Evolutionary conservation across 768 basidiomycete genomes (phyloP).

Genomic region (Leccinum olivaceopallidum): DNA sequence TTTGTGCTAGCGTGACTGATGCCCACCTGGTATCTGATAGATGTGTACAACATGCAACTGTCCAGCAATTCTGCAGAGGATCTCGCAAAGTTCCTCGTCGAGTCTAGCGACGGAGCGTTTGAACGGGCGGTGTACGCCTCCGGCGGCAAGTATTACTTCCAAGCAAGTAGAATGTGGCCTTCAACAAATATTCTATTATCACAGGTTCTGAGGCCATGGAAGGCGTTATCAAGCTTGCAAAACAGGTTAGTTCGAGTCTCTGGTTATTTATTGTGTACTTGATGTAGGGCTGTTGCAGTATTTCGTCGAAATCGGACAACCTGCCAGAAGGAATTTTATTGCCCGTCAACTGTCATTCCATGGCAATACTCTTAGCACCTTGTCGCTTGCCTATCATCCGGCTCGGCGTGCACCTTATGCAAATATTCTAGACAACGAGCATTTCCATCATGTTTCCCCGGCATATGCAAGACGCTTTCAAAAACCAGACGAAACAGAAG

Average conservation of each 20-base stretch:
- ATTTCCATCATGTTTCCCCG: slow-evolving; percentile 86
- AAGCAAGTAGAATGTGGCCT: background rate
- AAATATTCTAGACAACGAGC: slow-evolving; percentile 57
- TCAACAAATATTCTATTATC: slow-evolving; percentile 3
- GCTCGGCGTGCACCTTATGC: slow-evolving; percentile 67
- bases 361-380: slow-evolving; percentile 75
- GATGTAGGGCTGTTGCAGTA: slow-evolving; percentile 46
- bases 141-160: slow-evolving; percentile 52
- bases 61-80: slow-evolving; percentile 81
- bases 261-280: background rate
- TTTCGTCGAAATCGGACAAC: slow-evolving; percentile 67
- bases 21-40: slow-evolving; percentile 36
- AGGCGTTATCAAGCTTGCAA: slow-evolving; percentile 75
- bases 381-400: slow-evolving; percentile 70
- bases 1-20: background rate
- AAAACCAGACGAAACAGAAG: slow-evolving; percentile 66
- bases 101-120: slow-evolving; percentile 73
- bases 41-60: slow-evolving; percentile 86
- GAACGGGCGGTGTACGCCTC: slow-evolving; percentile 69
- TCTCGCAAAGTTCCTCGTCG: slow-evolving; percentile 65
- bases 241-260: slow-evolving; percentile 52
- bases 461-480: slow-evolving; percentile 85
- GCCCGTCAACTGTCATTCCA: slow-evolving; percentile 79
- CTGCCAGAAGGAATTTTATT: slow-evolving; percentile 75
- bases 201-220: slow-evolving; percentile 91